Evolutionary conservation across 169 alveolate species (phyloP).

Genomic region (Prorocentrum cordatum): DNA sequence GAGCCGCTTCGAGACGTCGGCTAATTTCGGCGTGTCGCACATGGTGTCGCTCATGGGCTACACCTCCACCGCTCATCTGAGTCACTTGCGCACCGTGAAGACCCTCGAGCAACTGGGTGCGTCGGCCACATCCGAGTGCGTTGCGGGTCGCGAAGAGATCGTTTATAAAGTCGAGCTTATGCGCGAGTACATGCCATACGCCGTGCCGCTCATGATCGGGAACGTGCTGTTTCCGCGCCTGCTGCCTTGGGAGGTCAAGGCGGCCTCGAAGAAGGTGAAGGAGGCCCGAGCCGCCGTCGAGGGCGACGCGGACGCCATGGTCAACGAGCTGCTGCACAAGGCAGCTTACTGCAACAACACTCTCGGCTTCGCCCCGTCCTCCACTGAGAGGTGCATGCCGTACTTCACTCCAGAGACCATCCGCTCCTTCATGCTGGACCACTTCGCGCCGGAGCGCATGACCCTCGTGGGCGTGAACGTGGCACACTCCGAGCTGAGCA

Average conservation of each 20-base stretch:
- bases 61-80: conserved; percentile 83
- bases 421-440: conserved; percentile 80
- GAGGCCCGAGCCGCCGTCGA: neutral
- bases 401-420: conserved; percentile 79
- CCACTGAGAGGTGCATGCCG: conserved; percentile 58
- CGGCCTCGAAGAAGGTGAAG: conserved; percentile 19
- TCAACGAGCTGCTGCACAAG: conserved; percentile 81
- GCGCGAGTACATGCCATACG: conserved; percentile 79
- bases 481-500: conserved; percentile 77
- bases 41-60: conserved; percentile 82
- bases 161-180: conserved; percentile 77
- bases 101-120: conserved; percentile 83
- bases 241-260: conserved; percentile 72
- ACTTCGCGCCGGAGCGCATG: conserved; percentile 82
- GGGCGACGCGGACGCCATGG: conserved; percentile 76
- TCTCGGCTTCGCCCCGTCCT: conserved; percentile 77
- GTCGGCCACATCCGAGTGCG: conserved; percentile 75
- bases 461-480: conserved; percentile 81
- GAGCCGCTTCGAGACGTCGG: conserved; percentile 77
- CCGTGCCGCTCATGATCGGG: conserved; percentile 80
- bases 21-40: conserved; percentile 80
- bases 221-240: conserved; percentile 84
- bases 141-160: conserved; percentile 72
- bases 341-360: conserved; percentile 86
- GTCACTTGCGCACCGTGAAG: conserved; percentile 82